These are phyloP conservation scores for Trametes sanguinea DNA, from an alignment of 768 basidiomycete species.

Conservation along the genomic window DNA sequence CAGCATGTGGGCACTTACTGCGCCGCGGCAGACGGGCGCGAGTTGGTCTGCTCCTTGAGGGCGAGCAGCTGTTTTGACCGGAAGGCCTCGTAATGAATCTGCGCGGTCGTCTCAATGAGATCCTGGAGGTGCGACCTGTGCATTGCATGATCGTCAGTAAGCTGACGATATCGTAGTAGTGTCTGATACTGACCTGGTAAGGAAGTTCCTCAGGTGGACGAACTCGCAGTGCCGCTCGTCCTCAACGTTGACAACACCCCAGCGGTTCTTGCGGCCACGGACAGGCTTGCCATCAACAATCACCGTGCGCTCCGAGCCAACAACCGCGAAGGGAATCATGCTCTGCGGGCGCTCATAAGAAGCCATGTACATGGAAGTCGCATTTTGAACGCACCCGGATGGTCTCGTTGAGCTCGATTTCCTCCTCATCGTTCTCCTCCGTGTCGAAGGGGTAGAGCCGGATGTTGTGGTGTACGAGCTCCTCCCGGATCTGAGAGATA, in stretches of 20 bases:
- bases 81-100: constrained; percentile 99
- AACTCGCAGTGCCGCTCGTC: constrained; percentile 98
- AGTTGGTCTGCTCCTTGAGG: constrained; percentile 91
- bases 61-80: constrained; percentile 96
- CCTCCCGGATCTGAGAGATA: constrained; percentile 78
- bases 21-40: constrained; percentile 47
- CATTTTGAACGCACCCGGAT: constrained; percentile 72
- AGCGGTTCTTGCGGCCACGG: constrained; percentile 94
- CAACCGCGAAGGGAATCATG: constrained; percentile 95
- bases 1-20: constrained; percentile 3
- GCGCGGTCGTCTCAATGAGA: constrained; percentile 97
- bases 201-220: constrained; percentile 94
- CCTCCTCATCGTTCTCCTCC: constrained; percentile 93
- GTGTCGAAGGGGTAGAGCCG: constrained; percentile 96
- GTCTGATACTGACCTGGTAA: constrained; percentile 64
- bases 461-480: constrained; percentile 89
- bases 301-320: constrained; percentile 95
- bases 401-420: constrained; percentile 82
- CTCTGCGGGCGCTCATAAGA: constrained; percentile 47
- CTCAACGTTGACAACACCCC: constrained; percentile 98
- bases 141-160: background rate
- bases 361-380: background rate
- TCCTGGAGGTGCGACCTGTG: constrained; percentile 94
- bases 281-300: constrained; percentile 96
- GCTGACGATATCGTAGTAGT: too few species aligned